Percentiles rank a stretch among this genome's conserved stretches.
These are phyloP conservation scores for Pulveroboletus sp. DNA, from an alignment of 768 basidiomycete species.

Conservation along the genomic window DNA sequence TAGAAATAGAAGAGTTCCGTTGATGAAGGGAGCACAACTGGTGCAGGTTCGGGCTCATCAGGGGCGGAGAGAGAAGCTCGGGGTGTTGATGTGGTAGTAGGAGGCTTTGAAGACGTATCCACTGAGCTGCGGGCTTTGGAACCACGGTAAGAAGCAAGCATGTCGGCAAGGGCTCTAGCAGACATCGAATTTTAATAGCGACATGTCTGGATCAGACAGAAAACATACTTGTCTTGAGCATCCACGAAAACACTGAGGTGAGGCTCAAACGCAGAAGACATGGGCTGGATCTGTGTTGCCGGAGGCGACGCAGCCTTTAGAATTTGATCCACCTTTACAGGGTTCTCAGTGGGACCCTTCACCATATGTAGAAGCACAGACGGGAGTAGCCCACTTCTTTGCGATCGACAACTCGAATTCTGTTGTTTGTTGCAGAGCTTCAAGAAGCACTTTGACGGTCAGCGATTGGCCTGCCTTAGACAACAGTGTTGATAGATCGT, in stretches of 20 bases:
- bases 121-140: conserved; percentile 63
- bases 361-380: conserved; percentile 31
- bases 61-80: conserved; percentile 38
- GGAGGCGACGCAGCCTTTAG: conserved; percentile 52
- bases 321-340: conserved; percentile 60
- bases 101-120: conserved; percentile 43
- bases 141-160: conserved; percentile 80
- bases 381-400: conserved; percentile 79
- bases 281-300: conserved; percentile 54
- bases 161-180: conserved; percentile 78
- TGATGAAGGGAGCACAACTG: conserved; percentile 85
- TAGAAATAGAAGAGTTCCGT: conserved; percentile 98
- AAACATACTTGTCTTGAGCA: conserved; percentile 89
- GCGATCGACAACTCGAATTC: conserved; percentile 86
- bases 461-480: conserved; percentile 74
- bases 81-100: conserved; percentile 29
- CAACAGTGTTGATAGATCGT: conserved; percentile 78
- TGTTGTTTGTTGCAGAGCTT: conserved; percentile 78
- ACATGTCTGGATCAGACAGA: neutral
- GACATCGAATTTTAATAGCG: neutral
- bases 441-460: conserved; percentile 76
- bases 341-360: neutral
- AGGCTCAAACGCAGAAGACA: conserved; percentile 89
- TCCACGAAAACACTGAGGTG: conserved; percentile 94
- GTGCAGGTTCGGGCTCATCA: conserved; percentile 45